Evolutionary conservation across 2,329 filamentous ascomycete species (phyloP).

Genomic region (Blastomyces silverae): DNA sequence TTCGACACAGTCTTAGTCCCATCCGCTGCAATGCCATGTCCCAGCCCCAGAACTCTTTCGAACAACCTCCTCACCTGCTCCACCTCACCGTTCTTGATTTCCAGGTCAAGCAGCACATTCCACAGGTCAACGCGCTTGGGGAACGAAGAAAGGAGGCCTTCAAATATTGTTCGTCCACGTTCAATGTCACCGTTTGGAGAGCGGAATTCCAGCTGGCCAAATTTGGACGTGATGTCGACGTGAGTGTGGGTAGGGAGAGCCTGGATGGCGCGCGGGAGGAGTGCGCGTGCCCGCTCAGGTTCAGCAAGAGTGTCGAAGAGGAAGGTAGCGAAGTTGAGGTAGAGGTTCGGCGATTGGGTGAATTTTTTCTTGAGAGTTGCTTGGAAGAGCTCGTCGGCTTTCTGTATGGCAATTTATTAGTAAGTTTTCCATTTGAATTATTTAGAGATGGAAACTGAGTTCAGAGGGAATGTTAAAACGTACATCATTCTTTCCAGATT

Average conservation of each 20-base stretch:
- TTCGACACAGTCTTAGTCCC: slow-evolving; percentile 45
- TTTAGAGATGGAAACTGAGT: not conserved
- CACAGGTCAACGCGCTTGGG: slow-evolving; percentile 88
- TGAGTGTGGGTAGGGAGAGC: slow-evolving; percentile 65
- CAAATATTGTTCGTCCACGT: slow-evolving; percentile 89
- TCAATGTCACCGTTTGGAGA: slow-evolving; percentile 76
- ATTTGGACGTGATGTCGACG: slow-evolving; percentile 72
- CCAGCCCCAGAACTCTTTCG: slow-evolving; percentile 58
- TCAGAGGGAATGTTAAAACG: slow-evolving; percentile 30
- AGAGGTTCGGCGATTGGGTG: slow-evolving; percentile 69
- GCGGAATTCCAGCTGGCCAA: slow-evolving; percentile 86
- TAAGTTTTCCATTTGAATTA: not conserved
- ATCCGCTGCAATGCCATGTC: slow-evolving; percentile 40
- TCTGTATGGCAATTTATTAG: slow-evolving; percentile 47
- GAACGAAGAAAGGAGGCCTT: slow-evolving; percentile 73
- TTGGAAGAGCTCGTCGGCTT: slow-evolving; percentile 84
- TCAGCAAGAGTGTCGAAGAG: slow-evolving; percentile 66
- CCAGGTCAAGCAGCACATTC: slow-evolving; percentile 85
- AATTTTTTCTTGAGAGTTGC: slow-evolving; percentile 86
- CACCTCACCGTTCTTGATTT: slow-evolving; percentile 56
- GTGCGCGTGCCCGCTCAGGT: slow-evolving; percentile 65
- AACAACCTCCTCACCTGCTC: slow-evolving; percentile 70
- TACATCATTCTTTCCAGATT: slow-evolving; percentile 77
- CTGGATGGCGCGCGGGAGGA: slow-evolving; percentile 78
- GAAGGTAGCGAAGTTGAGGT: slow-evolving; percentile 93